Evolutionary conservation across 257 asterid species (phyloP), one percentile per base, ranked within the genome.

Genomic region (Solanum etuberosum): DNA sequence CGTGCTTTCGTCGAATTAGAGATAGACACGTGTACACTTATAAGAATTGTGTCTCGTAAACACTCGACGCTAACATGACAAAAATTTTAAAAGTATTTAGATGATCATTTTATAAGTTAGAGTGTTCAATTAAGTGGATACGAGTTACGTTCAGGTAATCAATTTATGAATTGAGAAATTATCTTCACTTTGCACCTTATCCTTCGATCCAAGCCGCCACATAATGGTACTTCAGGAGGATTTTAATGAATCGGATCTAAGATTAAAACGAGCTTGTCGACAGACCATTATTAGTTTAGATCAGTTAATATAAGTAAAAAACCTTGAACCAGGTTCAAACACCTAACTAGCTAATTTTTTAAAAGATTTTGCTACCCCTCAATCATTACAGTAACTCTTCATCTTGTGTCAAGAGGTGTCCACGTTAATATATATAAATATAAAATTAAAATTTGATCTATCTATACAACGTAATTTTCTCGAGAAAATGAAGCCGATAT

Each of bases 41-140:
- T 51, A 51, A 51, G 61, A 16, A 51, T 43, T 43, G 6, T 43
- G 54, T 70, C 7, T 20, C 5, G 11, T 54, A 20, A 2, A 54
- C 5, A 1, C 10, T 7, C 1, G 65, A 18, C 0, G 25, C 0
- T 20, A 20, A 20, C 12, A 54, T 20, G 25, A 20, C 1, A 54
- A 6, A 54, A 0, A 0, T 1, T 54, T 54, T 54, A 1, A 59
- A 61, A 0, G 14, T 9, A n/a, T 4, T 9, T 23, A 61, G 70
- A 2, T 2, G 25, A 59, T 61, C 6, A 61, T 9, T 57, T 61
- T 61, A 10, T 9, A 9, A 5, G 3, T 4, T 23, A 1, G 6
- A 61, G 0, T 61, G 3, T 61, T 61, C 3, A n/a, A 10, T 1
- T 59, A 59, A 7, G 3, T 59, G 14, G 7, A 23, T 61, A 9